Base-by-base conservation (phyloP, 2,329 filamentous ascomycete genomes). In the Bipolaris sorokiniana region DNA sequence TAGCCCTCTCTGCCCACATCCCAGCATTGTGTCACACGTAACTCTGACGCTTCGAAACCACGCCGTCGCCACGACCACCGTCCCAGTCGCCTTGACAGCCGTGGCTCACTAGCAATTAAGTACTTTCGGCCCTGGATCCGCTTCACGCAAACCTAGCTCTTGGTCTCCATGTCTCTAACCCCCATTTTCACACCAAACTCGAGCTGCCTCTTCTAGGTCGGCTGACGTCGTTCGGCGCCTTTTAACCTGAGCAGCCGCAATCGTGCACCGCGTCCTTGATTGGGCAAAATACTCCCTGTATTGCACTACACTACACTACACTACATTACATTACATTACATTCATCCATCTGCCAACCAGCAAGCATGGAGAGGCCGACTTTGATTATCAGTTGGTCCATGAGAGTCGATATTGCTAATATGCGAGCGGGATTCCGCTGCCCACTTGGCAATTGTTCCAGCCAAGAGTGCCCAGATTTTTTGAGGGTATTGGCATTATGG, bases 401-500 rank as follows among this genome's bases (percentile, higher is more conserved):
- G 15, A 33, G 45, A 4, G 46, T 23, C 33, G 20, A 48, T 37
- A 48, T 48, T 36, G 46, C 46, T 48, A 48, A 48, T 23, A 37
- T 48, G 46, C 46, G 46, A 48, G 46, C 46, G 46, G 46, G 33
- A 48, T 48, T 37, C 46, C 46, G 46, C 46, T 48, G 18, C 9
- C 22, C 46, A 48, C 46, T 48, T 48, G 46, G 46, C 46, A 9
- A 48, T 38, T 26, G 46, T 48, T 38, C 33, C 46, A 48, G 46
- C 46, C 46, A 48, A 48, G 46, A 48, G 34, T 38, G 46, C 46
- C 46, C 22, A 48, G 46, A 48, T 15, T 26, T 23, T 26, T 48
- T 48, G 46, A 48, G 46, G 46, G 46, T 16, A 48, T 48, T 48
- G 46, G 46, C 46, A 48, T 48, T 38, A 48, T 48, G 46, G 46